Base-by-base conservation (phyloP, 371 early-diverging fungal genomes). In the Capillidium rhysosporum region DNA sequence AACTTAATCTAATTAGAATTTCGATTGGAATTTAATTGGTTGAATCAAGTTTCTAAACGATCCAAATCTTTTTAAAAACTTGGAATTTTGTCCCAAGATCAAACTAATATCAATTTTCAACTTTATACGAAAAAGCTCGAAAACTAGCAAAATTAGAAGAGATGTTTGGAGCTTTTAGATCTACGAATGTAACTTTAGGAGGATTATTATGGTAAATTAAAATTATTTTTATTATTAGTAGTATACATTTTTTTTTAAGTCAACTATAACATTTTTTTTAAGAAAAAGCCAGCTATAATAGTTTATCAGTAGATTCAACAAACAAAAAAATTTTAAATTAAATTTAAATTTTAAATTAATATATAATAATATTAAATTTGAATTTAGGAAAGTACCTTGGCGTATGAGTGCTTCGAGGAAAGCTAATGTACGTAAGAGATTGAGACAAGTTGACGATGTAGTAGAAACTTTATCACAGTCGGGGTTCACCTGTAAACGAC, bases 341-440 rank as follows among this genome's bases (percentile, higher is more conserved):
- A 45, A 45, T 45, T 45, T 25, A 7, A 25, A 45, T 45, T 45
- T 45, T 16, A 23, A 45, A 4, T 25, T 16, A 23, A 4, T 16
- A 23, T 20, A 4, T 7, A 4, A 4, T 34, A 34, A 34, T 7
- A 4, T 34, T 7, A 34, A 25, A 46, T 9, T n/a, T 3, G 25
- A 21, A 25, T 10, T 44, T 46, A 57, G 80, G 79, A 81, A 81
- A 61, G 73, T 70, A 46, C 83, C 86, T 48, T 82, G 76, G 65
- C 78, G 86, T 56, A 76, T 95, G 79, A 89, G 86, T 58, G 73
- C 74, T 48, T 87, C 86, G 12, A 86, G 92, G 60, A 95, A 95
- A 66, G 89, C 86, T 59, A 89, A 92, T 60, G 86, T 89, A 45
- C 81, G 93, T 57, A 85, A 86, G 76, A 76, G 96, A 47, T 74